These are phyloP conservation scores for Daldinia grandis DNA, from an alignment of 495 filamentous ascomycete genomes.

Conservation along the genomic window DNA sequence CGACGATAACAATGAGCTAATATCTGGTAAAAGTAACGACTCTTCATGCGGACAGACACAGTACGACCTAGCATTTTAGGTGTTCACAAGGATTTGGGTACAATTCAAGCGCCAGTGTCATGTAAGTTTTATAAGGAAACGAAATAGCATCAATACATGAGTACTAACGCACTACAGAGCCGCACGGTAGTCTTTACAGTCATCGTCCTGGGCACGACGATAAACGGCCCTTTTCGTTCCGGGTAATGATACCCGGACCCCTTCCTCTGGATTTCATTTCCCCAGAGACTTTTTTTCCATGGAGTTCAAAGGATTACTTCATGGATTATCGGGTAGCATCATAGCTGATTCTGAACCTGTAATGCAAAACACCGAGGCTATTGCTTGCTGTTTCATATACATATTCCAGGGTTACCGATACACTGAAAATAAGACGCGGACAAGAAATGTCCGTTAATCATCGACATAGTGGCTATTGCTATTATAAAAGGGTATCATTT, in stretches of 20 bases:
- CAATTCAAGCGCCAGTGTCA: conserved; percentile 18
- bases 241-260: conserved; percentile 9
- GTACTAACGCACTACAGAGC: conserved; percentile 4
- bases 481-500: background rate
- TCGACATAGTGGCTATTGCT: conserved; percentile 11
- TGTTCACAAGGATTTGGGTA: conserved; percentile 23
- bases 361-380: conserved; percentile 24
- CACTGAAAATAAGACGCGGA: conserved; percentile 6
- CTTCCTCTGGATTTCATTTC: background rate
- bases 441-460: conserved; percentile 15
- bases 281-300: conserved; percentile 5
- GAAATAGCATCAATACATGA: background rate
- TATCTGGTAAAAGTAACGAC: conserved; percentile 12
- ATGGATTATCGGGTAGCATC: conserved; percentile 12
- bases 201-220: conserved; percentile 41
- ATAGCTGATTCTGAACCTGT: conserved; percentile 10
- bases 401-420: conserved; percentile 11
- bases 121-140: conserved; percentile 6
- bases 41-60: conserved; percentile 23
- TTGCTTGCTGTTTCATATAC: conserved; percentile 21
- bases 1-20: conserved; percentile 20
- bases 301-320: conserved; percentile 11
- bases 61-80: conserved; percentile 32
- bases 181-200: conserved; percentile 11
- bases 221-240: conserved; percentile 33